phyloP scores from a whole-genome alignment of 78 protist genomes.

The Trichosphaerium sp. region DNA sequence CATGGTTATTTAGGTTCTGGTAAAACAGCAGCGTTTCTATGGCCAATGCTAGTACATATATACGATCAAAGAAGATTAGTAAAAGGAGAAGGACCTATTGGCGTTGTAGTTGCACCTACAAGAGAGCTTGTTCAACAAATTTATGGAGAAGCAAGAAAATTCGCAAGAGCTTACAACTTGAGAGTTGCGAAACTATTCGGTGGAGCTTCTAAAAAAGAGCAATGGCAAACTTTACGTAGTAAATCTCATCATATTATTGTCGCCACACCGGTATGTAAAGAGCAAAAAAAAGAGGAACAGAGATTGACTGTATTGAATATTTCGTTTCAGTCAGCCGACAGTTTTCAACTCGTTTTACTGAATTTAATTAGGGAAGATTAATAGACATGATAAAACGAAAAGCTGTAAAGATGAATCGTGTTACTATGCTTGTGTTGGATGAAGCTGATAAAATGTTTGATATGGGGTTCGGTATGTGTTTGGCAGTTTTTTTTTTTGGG shows the following conservation, averaged over 20 bases:
- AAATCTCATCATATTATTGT: slow-evolving; percentile 44
- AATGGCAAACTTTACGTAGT: slow-evolving; percentile 41
- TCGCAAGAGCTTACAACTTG: slow-evolving; percentile 9
- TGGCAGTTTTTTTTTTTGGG: not conserved
- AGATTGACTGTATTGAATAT: not conserved
- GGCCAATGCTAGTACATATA: slow-evolving; percentile 56
- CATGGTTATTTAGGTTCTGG: slow-evolving; percentile 11
- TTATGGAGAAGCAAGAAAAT: slow-evolving; percentile 12
- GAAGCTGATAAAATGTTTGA: slow-evolving; percentile 88
- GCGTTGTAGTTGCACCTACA: slow-evolving; percentile 68
- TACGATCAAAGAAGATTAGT: slow-evolving; percentile 28
- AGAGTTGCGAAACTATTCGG: slow-evolving; percentile 52
- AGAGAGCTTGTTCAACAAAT: slow-evolving; percentile 72
- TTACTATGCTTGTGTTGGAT: slow-evolving; percentile 70
- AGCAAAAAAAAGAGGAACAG: not conserved
- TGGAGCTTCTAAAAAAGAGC: slow-evolving; percentile 57
- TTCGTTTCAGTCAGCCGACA: not conserved
- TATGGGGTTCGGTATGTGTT: slow-evolving; percentile 61
- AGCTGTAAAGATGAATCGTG: slow-evolving; percentile 73
- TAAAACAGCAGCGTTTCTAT: slow-evolving; percentile 43
- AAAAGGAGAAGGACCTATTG: slow-evolving; percentile 68
- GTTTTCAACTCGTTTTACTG: not conserved
- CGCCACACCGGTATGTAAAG: slow-evolving; percentile 26
- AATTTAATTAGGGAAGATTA: slow-evolving; percentile 66
- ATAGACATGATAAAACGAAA: slow-evolving; percentile 81